Base-by-base conservation (phyloP, 345 rosid species). In the Salix udensis region DNA sequence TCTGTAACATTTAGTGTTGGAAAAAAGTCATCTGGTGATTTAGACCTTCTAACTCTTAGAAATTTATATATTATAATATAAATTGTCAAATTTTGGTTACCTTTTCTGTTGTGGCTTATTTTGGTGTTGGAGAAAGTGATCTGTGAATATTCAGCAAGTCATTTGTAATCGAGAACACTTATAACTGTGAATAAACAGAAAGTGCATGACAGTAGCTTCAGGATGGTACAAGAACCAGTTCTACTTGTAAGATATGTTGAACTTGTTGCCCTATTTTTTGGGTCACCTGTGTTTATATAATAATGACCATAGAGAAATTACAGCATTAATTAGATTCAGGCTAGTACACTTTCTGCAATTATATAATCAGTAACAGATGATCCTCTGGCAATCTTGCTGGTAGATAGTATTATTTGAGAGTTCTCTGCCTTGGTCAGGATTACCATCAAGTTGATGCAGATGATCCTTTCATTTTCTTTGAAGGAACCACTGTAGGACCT, bases 51-150 rank as follows among this genome's bases (percentile, higher is more conserved):
- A 30, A 21, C 60, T 74, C 14, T 14, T 10, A 4, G 4, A 28
- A 26, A 7, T 36, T 10, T 19, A 26, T 48, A 24, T 62, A 74
- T 31, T 39, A 21, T n/a, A 42, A 4, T 65, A 15, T 53, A 4
- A 2, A 2, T 46, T 18, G 62, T 55, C 62, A n/a, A 9, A 30
- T 71, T 7, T 55, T 58, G 15, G 13, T 40, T 0, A 44, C 40
- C 31, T 36, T 13, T 71, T 24, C 15, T 21, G 40, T 7, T 30
- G 26, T 71, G 26, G 40, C 46, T 69, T 44, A 13, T 14, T 31
- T 71, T 21, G 13, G 44, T 71, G 46, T 53, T 53, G 19, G 46
- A 71, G 26, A 80, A 73, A 76, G 53, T 68, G n/a, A 50, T 7
- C 11, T 30, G 40, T 15, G 46, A 13, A 34, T 26, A 55, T 15